phyloP scores from a whole-genome alignment of 306 rosid species.

The Notholithocarpus densiflorus region DNA sequence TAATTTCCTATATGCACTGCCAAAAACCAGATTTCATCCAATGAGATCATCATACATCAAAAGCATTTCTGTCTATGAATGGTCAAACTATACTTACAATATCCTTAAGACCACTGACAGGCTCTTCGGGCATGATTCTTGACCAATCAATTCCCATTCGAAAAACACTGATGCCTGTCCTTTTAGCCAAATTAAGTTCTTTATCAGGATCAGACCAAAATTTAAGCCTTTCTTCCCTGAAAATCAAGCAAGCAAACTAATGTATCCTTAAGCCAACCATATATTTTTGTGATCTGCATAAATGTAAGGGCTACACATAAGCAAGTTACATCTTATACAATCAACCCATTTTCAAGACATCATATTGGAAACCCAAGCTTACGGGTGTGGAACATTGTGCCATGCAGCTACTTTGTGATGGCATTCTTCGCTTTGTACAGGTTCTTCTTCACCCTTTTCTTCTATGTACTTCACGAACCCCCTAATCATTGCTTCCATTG shows the following conservation, averaged over 20 bases:
- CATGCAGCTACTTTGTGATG: constrained; percentile 84
- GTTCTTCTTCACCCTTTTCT: constrained; percentile 42
- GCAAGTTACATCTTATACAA: not conserved
- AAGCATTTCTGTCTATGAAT: constrained; percentile 17
- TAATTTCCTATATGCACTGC: not conserved
- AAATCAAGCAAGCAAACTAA: constrained; percentile 32
- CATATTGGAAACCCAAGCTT: constrained; percentile 24
- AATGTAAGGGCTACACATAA: not conserved
- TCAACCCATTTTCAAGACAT: constrained; percentile 4
- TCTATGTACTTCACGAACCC: constrained; percentile 60
- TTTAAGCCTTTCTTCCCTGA: constrained; percentile 91
- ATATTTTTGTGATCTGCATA: not conserved
- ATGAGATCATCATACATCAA: constrained; percentile 4
- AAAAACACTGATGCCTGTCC: constrained; percentile 75
- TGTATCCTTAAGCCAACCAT: constrained; percentile 7
- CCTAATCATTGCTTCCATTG: constrained; percentile 94
- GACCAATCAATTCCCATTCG: constrained; percentile 99
- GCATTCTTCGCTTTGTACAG: constrained; percentile 26
- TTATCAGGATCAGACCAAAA: constrained; percentile 99
- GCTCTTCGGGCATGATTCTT: constrained; percentile 83
- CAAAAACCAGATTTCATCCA: not conserved
- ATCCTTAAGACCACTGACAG: constrained; percentile 56
- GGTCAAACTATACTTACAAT: constrained; percentile 49
- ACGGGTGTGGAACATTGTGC: constrained; percentile 95
- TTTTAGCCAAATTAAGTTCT: constrained; percentile 81